Percentiles rank a stretch among this genome's conserved stretches.
Conservation (phyloP, 2,329 filamentous ascomycete genomes). For the Curvularia verruculosa region DNA sequence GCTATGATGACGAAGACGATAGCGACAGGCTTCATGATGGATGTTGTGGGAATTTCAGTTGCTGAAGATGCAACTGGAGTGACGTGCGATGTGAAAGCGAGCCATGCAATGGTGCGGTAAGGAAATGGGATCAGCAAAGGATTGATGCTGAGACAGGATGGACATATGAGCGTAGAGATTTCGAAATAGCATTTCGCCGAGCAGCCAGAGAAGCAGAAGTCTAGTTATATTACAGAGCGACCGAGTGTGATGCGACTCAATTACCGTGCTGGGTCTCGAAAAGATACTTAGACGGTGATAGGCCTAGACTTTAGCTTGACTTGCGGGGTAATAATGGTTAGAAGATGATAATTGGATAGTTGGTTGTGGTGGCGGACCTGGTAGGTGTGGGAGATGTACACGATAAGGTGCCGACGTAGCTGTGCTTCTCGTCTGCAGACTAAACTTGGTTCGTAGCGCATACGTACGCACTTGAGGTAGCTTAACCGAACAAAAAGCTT, state of each 20-base stretch:
- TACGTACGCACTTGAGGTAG: neutral
- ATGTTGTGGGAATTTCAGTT: neutral
- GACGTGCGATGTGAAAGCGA: neutral
- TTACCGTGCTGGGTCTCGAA: neutral
- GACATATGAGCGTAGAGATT: neutral
- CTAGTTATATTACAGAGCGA: neutral
- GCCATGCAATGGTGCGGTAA: neutral
- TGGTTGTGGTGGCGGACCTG: neutral
- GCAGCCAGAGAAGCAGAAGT: neutral
- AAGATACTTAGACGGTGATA: neutral
- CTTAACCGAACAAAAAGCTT: neutral
- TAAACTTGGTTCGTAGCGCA: neutral
- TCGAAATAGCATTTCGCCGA: neutral
- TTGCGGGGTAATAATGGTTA: neutral
- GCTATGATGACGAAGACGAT: neutral
- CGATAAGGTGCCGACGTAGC: neutral
- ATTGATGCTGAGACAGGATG: neutral
- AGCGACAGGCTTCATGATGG: neutral
- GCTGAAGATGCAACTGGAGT: neutral
- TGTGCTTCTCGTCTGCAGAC: neutral
- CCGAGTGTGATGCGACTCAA: neutral
- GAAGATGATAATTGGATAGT: neutral
- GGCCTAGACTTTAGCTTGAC: neutral
- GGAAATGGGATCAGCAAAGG: neutral
- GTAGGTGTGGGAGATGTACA: neutral